A percentile compares a stretch with the other conserved stretches of the same genome.
phyloP scores from a whole-genome alignment of 2,329 filamentous ascomycete genomes.

The Cladosporium sphaerospermum region DNA sequence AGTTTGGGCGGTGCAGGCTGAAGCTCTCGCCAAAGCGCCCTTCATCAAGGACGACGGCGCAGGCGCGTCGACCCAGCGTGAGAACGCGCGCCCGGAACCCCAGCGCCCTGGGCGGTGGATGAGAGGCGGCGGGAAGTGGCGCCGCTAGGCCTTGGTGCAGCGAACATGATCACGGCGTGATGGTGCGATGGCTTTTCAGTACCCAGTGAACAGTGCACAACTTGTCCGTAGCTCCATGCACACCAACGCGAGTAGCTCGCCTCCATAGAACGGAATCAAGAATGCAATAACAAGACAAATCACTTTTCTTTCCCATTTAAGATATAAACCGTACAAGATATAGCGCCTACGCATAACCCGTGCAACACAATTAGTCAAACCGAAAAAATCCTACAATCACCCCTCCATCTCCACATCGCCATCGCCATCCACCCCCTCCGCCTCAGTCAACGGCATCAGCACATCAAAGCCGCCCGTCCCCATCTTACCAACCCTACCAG shows the following conservation, averaged over 20 bases:
- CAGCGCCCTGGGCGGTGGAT: too few species aligned
- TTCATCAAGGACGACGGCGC: neutral
- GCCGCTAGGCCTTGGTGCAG: too few species aligned
- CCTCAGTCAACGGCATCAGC: constrained; percentile 35
- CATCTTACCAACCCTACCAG: constrained; percentile 72
- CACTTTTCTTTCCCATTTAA: neutral
- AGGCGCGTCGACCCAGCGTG: too few species aligned
- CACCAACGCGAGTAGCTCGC: too few species aligned
- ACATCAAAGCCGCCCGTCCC: constrained; percentile 93
- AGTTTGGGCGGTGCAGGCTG: neutral
- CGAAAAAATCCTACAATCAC: constrained; percentile 6
- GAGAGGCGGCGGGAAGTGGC: too few species aligned
- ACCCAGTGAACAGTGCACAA: too few species aligned
- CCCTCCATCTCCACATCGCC: constrained; percentile 21
- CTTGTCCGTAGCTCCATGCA: too few species aligned
- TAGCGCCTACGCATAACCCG: constrained; percentile 5
- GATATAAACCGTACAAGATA: neutral
- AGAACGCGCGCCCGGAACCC: too few species aligned
- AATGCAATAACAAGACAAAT: too few species aligned
- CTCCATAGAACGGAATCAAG: too few species aligned
- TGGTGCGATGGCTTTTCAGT: too few species aligned
- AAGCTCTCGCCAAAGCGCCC: neutral
- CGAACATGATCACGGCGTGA: too few species aligned
- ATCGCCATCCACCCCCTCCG: constrained; percentile 1
- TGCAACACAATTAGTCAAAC: neutral